Conservation (phyloP, 495 filamentous ascomycete genomes). For the Aeminium ludgeri region DNA sequence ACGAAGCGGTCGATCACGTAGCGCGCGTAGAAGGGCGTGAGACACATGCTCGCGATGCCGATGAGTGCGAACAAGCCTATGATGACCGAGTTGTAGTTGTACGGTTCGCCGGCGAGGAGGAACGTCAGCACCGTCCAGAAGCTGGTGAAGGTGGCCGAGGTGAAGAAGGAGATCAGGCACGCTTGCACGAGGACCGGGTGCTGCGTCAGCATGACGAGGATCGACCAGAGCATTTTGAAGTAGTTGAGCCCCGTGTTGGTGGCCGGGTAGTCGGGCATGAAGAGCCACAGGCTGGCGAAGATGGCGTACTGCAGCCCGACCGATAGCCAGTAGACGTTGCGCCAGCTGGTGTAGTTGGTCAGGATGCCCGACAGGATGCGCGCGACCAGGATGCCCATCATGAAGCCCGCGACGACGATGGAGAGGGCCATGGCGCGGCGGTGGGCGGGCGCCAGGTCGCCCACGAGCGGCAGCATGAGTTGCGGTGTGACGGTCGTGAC, state of each 20-base stretch:
- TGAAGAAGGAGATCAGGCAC: slow-evolving; percentile 40
- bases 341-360: slow-evolving; percentile 53
- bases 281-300: slow-evolving; percentile 46
- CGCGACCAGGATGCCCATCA: slow-evolving; percentile 61
- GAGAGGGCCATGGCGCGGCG: slow-evolving; percentile 50
- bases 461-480: slow-evolving; percentile 69
- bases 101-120: slow-evolving; percentile 50
- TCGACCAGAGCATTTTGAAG: slow-evolving; percentile 44
- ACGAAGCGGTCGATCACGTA: slow-evolving; percentile 51
- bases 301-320: slow-evolving; percentile 59
- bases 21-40: slow-evolving; percentile 52
- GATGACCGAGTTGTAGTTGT: slow-evolving; percentile 44
- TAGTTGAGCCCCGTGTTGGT: slow-evolving; percentile 55
- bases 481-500: slow-evolving; percentile 74
- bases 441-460: slow-evolving; percentile 56
- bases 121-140: slow-evolving; percentile 81
- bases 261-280: slow-evolving; percentile 66
- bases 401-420: slow-evolving; percentile 60
- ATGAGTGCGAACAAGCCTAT: slow-evolving; percentile 71
- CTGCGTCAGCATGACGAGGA: slow-evolving; percentile 40
- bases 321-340: slow-evolving; percentile 66
- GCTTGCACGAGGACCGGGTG: slow-evolving; percentile 56
- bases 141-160: slow-evolving; percentile 41
- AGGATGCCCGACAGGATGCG: slow-evolving; percentile 61
- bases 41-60: slow-evolving; percentile 48